Base-by-base conservation (phyloP, 257 asterid species). In the Ehretia macrophylla region DNA sequence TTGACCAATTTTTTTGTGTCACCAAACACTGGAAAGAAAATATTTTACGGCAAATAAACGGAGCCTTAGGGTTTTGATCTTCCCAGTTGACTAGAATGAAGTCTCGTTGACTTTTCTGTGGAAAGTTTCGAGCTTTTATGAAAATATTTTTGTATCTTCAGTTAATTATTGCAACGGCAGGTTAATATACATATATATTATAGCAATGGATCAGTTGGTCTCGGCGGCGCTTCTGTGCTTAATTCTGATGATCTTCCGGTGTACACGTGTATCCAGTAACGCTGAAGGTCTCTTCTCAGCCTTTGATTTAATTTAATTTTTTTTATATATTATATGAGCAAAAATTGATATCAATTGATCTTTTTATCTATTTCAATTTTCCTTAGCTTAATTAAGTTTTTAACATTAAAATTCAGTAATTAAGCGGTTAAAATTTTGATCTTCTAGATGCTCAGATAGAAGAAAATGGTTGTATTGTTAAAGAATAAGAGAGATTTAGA, bases 221-320 rank as follows among this genome's bases (percentile, higher is more conserved):
- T 52, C 32, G 9, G 57, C 76, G 21, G 57, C 63, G 44, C 40
- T 74, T 17, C 62, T 81, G 50, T 81, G 73, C 75, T 70, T 80
- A 37, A n/a, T 72, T 62, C 65, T 78, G 58, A 54, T 84, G 20
- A 62, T 80, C 11, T 59, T 66, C 38, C 60, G 69, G 67, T 48
- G 78, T 63, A 72, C 70, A 32, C 85, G 55, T 17, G 95, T 83
- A 63, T 80, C 83, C 55, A 59, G 81, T 52, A 91, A 91, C 78
- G 85, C 80, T 18, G 98, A 91, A 91, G 98, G 98, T 91, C 51
- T 27, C 71, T 10, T 52, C 20, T 4, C 23, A 51, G 8, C 56
- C 14, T 21, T 51, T 52, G 14, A 4, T 56, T 57, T 27, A 17
- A 4, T 56, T 57, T 27, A 17, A n/a, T 73, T 42, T 46, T 16